Base-by-base conservation (phyloP, 2,329 filamentous ascomycete species). In the Apiospora koreana region DNA sequence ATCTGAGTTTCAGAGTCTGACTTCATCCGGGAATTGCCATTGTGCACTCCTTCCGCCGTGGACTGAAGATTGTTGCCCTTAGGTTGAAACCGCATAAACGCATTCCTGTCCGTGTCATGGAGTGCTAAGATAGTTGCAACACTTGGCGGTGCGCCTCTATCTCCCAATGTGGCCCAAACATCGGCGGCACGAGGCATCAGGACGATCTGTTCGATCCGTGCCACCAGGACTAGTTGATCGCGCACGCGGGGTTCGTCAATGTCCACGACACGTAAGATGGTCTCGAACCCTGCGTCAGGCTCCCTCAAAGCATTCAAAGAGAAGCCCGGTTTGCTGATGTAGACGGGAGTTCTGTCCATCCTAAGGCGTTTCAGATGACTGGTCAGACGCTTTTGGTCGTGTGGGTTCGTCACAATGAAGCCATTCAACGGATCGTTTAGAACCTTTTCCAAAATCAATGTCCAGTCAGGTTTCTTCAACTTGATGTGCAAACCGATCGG, bases 151-250 rank as follows among this genome's bases (percentile, higher is more conserved):
- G 54, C 54, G 8, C 54, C 54, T 31, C 31, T 62, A 6, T 62
- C 54, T 31, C 54, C 54, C 54, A 62, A 62, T 21, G 54, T 62
- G 28, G 54, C 54, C 54, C 54, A 62, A 18, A 62, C 54, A n/a
- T 62, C 54, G 18, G 54, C 54, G 21, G 54, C 54, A 62, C 54
- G 54, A n/a, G 54, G 54, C 54, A 62, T 62, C 0, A 99, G 85
- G 7, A 97, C 88, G 9, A 92, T 89, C 79, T 98, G 95, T 72
- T 99, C 96, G 68, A 98, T 94, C 8, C 84, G 82, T 75, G 94
- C 88, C 72, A 91, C 92, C 78, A 98, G 96, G 76, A 99, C 92
- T 65, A 98, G 84, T 71, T 94, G 91, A 72, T 94, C 92, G 67
- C 91, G 91, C 25, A 98, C 91, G 58, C 93, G 82, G 25, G 93